A percentile compares a stretch with the other conserved stretches of the same genome.
Conservation (phyloP, 2,329 filamentous ascomycete species). For the Xylaria sp. region DNA sequence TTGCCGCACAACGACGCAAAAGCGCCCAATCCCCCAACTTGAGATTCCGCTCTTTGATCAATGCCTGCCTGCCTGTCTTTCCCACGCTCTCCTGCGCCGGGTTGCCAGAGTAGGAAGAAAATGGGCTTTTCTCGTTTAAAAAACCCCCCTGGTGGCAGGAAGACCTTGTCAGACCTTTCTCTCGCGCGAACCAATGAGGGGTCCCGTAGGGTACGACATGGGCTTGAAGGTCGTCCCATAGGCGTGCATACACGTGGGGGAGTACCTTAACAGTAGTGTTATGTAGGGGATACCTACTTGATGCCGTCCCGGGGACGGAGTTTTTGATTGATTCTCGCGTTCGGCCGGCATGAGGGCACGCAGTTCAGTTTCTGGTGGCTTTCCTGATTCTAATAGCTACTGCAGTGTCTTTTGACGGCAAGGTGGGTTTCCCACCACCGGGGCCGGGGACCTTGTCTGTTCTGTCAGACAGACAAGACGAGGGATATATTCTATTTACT, state of each 20-base stretch:
- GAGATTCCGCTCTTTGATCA: neutral
- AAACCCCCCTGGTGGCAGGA: neutral
- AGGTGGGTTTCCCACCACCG: neutral
- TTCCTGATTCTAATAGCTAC: constrained; percentile 18
- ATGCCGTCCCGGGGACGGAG: neutral
- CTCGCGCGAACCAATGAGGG: constrained; percentile 2
- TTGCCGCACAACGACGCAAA: neutral
- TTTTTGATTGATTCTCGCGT: too few species aligned
- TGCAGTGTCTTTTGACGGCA: constrained; percentile 6
- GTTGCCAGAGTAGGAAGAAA: constrained; percentile 1
- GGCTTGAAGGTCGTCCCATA: constrained; percentile 13
- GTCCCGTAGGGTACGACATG: neutral
- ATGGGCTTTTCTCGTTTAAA: neutral
- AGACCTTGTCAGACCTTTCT: neutral
- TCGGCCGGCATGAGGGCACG: neutral
- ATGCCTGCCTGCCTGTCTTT: neutral
- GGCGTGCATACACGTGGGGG: constrained; percentile 20
- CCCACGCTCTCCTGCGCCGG: neutral
- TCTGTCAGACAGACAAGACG: too few species aligned
- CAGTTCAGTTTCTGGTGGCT: neutral
- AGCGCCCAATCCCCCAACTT: too few species aligned
- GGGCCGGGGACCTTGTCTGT: too few species aligned
- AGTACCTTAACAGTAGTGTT: neutral
- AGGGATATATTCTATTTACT: too few species aligned
- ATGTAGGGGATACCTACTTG: neutral